Base-by-base conservation (phyloP, 805 yeast genomes). In the Candida arabinofermentans region DNA sequence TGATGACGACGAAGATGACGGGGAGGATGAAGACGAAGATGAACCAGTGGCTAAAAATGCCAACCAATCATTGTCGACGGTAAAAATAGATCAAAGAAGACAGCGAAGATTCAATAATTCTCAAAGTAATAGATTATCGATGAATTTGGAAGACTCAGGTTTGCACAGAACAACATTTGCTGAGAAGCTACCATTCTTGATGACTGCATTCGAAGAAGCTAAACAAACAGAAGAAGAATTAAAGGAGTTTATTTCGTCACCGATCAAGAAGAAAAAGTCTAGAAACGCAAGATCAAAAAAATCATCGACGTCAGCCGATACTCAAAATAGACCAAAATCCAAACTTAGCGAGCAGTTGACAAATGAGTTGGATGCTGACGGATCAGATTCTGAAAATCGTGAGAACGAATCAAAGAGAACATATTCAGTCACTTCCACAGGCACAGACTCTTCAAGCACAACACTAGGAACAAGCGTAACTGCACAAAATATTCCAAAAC, bases 131-230 rank as follows among this genome's bases (percentile, higher is more conserved):
- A 40, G 30, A 24, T 36, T 46, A 14, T 34, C 47, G 12, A 34
- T 32, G 29, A 36, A 31, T n/a, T 36, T 46, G 16, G 53, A 46
- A 36, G 47, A 48, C 2, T 62, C 75, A 2, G 55, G 70, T 26
- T 62, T 71, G 44, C 75, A 70, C 30, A 70, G 69, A 46, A 72
- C 85, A 0, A 74, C 83, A 7, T 64, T 83, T 13, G 55, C 80
- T 2, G 83, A 79, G 37, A 86, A 82, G 54, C 57, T 83, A 46
- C 91, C 91, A 1, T 73, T 72, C 44, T 60, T 83, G 53, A 67
- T 83, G 72, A 68, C 76, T 18, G 89, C 87, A 14, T 83, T 83
- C 54, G 74, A 77, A 55, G 76, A 78, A 45, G 84, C 83, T 3
- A 77, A 71, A 48, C 74, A 70, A 27, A 62, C 78, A 13, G 83